Percentiles rank a stretch among this genome's conserved stretches.
These are phyloP conservation scores for Mycosphaerella sp. DNA, from an alignment of 2,329 filamentous ascomycete genomes.

Conservation along the genomic window DNA sequence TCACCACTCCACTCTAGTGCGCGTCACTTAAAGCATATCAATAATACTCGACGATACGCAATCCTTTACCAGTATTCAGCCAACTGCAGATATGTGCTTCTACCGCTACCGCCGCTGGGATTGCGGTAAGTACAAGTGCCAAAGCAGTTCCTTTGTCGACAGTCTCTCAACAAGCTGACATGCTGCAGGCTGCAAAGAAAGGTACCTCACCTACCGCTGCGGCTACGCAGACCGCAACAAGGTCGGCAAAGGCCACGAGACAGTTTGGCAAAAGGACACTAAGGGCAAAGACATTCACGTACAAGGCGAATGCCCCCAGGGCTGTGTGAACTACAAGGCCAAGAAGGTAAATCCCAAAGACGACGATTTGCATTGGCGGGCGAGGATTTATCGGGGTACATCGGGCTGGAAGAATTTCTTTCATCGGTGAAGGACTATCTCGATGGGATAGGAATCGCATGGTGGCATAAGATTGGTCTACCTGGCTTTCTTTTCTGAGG, in stretches of 20 bases:
- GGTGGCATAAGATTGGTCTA: too few species aligned
- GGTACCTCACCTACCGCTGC: constrained; percentile 7
- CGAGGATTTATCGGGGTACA: not conserved
- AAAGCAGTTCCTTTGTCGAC: not conserved
- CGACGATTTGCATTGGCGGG: constrained; percentile 2
- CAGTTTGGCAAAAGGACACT: constrained; percentile 5
- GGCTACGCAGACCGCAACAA: constrained; percentile 1
- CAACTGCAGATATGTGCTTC: constrained; percentile 1
- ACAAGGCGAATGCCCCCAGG: not conserved
- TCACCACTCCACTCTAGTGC: not conserved
- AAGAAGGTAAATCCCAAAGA: not conserved
- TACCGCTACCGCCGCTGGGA: constrained; percentile 8
- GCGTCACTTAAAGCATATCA: not conserved
- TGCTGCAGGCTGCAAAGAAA: constrained; percentile 8
- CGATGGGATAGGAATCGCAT: too few species aligned
- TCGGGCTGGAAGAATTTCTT: constrained; percentile 4
- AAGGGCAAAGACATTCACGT: constrained; percentile 2
- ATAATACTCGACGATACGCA: too few species aligned
- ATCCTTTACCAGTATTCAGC: not conserved
- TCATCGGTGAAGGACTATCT: not conserved
- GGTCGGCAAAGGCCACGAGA: constrained; percentile 4
- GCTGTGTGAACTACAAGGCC: not conserved
- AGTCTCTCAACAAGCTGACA: not conserved
- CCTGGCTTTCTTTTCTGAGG: too few species aligned
- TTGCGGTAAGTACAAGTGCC: not conserved